Percentiles rank a stretch among this genome's conserved stretches.
phyloP scores from a whole-genome alignment of 192 early-diverging fungal genomes.

The Coemansia sp. region DNA sequence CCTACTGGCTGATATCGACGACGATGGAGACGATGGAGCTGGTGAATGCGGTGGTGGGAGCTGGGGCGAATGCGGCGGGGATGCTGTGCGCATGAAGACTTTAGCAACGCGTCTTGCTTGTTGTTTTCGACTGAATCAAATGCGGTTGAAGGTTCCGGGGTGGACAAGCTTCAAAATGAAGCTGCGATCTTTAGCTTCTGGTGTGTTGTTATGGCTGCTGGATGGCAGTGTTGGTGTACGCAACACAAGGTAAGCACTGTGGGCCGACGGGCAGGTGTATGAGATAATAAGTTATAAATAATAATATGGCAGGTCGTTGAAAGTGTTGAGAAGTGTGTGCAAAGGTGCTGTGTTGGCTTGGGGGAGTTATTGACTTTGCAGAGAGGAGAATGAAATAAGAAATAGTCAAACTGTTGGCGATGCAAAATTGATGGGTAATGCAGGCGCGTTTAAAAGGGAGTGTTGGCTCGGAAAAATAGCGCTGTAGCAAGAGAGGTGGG shows the following conservation, averaged over 20 bases:
- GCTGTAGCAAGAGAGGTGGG: slow-evolving; percentile 10
- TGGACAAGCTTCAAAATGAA: not conserved
- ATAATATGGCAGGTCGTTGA: not conserved
- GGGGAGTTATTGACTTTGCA: slow-evolving; percentile 1
- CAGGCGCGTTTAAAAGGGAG: slow-evolving; percentile 55
- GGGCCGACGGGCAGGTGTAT: too few relatives aligned
- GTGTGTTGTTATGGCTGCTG: not conserved
- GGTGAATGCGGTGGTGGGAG: slow-evolving; percentile 2
- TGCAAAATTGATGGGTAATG: slow-evolving; percentile 53
- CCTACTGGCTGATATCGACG: slow-evolving; percentile 9
- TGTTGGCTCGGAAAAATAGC: slow-evolving; percentile 47
- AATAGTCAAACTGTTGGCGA: slow-evolving; percentile 33
- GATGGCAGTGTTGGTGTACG: not conserved
- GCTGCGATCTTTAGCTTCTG: not conserved
- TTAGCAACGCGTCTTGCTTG: slow-evolving; percentile 1
- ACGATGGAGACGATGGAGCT: slow-evolving; percentile 9
- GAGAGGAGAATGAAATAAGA: slow-evolving; percentile 10
- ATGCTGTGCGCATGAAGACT: slow-evolving; percentile 7
- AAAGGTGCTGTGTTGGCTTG: not conserved
- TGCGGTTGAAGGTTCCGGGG: not conserved
- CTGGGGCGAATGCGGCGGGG: slow-evolving; percentile 6
- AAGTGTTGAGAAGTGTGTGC: not conserved
- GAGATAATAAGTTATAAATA: not conserved
- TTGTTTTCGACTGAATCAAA: not conserved
- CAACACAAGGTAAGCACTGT: not conserved